A percentile compares a stretch with the other conserved stretches of the same genome.
phyloP scores from a whole-genome alignment of 2,329 filamentous ascomycete species.

The Macrophomina tecta region DNA sequence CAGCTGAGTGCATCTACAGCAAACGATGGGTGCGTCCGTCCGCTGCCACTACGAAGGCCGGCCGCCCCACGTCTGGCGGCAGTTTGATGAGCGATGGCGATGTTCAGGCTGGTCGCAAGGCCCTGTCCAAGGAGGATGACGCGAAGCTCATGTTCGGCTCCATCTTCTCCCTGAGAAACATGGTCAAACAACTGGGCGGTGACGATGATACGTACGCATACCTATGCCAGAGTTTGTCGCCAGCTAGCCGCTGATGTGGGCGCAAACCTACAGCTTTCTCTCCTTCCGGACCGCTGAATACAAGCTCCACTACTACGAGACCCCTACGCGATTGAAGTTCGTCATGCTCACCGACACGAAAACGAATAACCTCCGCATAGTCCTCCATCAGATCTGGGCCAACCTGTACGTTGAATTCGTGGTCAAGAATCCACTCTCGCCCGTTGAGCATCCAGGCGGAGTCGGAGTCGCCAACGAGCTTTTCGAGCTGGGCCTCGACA shows the following conservation, averaged over 20 bases:
- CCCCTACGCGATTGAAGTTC: slow-evolving; percentile 91
- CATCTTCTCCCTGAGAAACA: slow-evolving; percentile 94
- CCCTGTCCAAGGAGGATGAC: slow-evolving; percentile 73
- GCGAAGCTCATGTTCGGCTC: slow-evolving; percentile 96
- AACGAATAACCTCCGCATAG: slow-evolving; percentile 88
- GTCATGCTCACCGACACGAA: slow-evolving; percentile 94
- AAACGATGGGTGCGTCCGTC: slow-evolving; percentile 74
- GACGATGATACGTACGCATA: slow-evolving; percentile 74
- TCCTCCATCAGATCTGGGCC: slow-evolving; percentile 97
- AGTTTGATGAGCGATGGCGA: slow-evolving; percentile 54
- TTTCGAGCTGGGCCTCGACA: slow-evolving; percentile 72
- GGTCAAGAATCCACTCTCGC: slow-evolving; percentile 69
- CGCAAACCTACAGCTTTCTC: slow-evolving; percentile 71
- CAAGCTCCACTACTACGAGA: slow-evolving; percentile 99
- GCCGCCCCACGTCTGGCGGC: slow-evolving; percentile 55
- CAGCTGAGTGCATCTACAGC: slow-evolving; percentile 97
- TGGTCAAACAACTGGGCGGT: slow-evolving; percentile 93
- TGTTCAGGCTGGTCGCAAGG: slow-evolving; percentile 41
- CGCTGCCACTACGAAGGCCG: slow-evolving; percentile 53
- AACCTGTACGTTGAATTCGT: slow-evolving; percentile 96
- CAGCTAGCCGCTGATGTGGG: slow-evolving; percentile 5
- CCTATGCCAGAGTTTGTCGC: not conserved
- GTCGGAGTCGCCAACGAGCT: slow-evolving; percentile 69
- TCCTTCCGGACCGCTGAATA: slow-evolving; percentile 93
- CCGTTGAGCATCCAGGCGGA: slow-evolving; percentile 65